Base-by-base conservation (phyloP, 352 stramenopile species). In the Phytophthora hibernalis region DNA sequence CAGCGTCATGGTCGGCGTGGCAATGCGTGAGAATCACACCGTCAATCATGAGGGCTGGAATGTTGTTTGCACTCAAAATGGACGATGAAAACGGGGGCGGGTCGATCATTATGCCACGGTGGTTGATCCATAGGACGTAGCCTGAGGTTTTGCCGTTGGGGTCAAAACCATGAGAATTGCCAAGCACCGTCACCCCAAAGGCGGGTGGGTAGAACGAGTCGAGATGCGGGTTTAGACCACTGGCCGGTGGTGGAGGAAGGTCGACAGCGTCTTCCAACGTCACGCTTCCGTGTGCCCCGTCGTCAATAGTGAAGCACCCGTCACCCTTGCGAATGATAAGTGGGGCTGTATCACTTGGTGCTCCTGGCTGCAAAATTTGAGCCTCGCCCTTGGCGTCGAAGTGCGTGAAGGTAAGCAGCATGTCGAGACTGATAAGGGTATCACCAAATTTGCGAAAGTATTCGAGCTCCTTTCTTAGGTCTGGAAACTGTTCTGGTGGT, bases 91-190 rank as follows among this genome's bases (percentile, higher is more conserved):
- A 96, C 5, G 96, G 95, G 20, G 96, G 96, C 18, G 96, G 96
- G 68, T 99, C 96, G 65, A 99, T 98, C 96, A 99, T 99, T 50
- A 98, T 96, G 26, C 96, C 96, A 45, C 95, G 75, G 35, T 97
- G 92, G 68, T 98, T 98, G 53, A 99, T 98, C 96, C 96, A 99
- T 5, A 99, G 78, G 35, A 99, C 96, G 73, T 98, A 99, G 15
- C 96, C 96, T 12, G 92, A 98, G 11, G 95, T 98, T 54, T 87
- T 91, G 49, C 96, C 96, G 55, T 90, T 95, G 43, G 95, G 93
- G 28, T 99, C 96, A 64, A 99, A 99, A 11, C 96, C 95, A 56
- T 98, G 95, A 11, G 94, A 98, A 79, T 96, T 98, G 7, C 96
- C 95, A 1, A 99, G 80, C 21, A 98, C 95, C 2, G 96, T 99